phyloP scores from a whole-genome alignment of 352 stramenopile genomes.

The Elongisporangium undulatum region DNA sequence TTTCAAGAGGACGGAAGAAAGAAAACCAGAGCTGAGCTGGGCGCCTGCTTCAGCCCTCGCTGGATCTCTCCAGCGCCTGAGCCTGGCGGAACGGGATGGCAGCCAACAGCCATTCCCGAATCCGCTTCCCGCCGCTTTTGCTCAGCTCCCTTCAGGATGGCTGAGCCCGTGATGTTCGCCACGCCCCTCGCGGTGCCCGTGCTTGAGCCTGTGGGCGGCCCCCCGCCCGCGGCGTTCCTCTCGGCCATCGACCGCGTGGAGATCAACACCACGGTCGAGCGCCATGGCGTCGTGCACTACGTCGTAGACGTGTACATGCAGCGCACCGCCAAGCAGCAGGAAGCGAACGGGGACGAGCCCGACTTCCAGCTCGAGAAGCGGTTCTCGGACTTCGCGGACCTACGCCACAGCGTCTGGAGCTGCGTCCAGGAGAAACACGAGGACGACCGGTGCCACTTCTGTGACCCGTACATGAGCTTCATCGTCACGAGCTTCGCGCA shows the following conservation, averaged over 20 bases:
- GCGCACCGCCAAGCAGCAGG: too few relatives aligned
- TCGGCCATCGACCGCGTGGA: conserved; percentile 40
- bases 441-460: conserved; percentile 30
- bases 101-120: neutral
- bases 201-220: neutral
- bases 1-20: neutral
- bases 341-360: conserved; percentile 8
- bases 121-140: neutral
- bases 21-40: neutral
- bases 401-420: conserved; percentile 33
- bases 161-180: neutral
- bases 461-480: conserved; percentile 35
- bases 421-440: conserved; percentile 20
- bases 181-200: neutral
- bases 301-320: conserved; percentile 50
- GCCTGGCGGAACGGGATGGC: too few relatives aligned
- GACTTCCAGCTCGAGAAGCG: conserved; percentile 34
- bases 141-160: neutral
- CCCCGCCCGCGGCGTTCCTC: conserved; percentile 7
- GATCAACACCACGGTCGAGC: conserved; percentile 27
- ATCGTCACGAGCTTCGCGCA: conserved; percentile 34
- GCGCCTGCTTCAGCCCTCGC: neutral
- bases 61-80: too few relatives aligned
- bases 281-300: conserved; percentile 42
- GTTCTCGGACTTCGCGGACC: conserved; percentile 26